Evolutionary conservation across 495 filamentous ascomycete species (phyloP), one percentile per base, ranked within the genome.

Genomic region (Hyaloscypha bicolor): DNA sequence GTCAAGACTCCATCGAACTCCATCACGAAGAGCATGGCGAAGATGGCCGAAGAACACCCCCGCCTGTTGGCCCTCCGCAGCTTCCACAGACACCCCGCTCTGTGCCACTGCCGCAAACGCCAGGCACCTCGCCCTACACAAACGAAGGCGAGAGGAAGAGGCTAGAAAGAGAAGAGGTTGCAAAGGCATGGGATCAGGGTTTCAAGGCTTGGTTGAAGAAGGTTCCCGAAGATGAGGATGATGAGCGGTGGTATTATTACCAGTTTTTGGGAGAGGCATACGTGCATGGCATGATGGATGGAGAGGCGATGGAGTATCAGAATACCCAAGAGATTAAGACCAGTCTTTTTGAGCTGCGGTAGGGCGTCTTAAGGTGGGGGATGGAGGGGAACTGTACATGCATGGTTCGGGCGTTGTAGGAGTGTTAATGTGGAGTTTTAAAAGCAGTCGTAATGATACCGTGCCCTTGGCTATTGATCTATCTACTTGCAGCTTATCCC

Each of bases 201-300:
- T 56, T 56, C 21, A 22, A 25, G 21, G 22, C 4, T 32, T 48
- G 42, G 42, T 14, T 48, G 16, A 56, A 56, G n/a, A 56, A 14
- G 16, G 22, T 25, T 5, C 53, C 53, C 6, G 6, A n/a, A 9
- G 31, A 60, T 42, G 31, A n/a, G 9, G 11, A 19, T 21, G n/a
- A 33, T 39, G 14, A 60, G 16, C 6, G 35, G 12, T 37, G 35
- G 42, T 60, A 33, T 25, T 21, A 60, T 32, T 42, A 60, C 6
- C 8, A 37, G 21, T 56, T 56, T 32, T 9, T 56, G 6, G 53
- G 53, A 11, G 53, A 56, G 53, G 21, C 78, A 4, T 74, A 71
- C 9, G 63, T 76, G 77, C 80, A 82, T 2, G 71, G 71, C 9
- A 62, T 39, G 2, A 56, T 56, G 53, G 53, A 56, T 56, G 22